A percentile compares a stretch with the other conserved stretches of the same genome.
phyloP scores from a whole-genome alignment of 2,329 filamentous ascomycete genomes.

The Triangularia verruculosa region DNA sequence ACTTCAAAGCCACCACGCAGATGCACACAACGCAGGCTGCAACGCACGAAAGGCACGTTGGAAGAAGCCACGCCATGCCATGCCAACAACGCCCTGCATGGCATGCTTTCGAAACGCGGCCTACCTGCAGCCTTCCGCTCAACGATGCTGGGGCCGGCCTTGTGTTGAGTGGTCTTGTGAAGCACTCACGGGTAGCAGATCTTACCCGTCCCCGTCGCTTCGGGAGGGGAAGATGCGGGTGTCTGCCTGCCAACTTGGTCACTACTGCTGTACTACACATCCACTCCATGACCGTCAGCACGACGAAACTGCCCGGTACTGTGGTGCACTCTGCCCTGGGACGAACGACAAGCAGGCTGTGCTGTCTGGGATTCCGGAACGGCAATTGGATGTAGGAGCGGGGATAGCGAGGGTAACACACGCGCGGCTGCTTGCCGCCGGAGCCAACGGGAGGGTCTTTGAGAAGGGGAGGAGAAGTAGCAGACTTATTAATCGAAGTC shows the following conservation, averaged over 20 bases:
- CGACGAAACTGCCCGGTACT: neutral
- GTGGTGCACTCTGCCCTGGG: neutral
- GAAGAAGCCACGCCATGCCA: neutral
- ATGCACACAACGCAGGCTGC: neutral
- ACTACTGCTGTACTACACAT: neutral
- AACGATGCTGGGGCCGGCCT: neutral
- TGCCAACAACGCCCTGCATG: constrained; percentile 9
- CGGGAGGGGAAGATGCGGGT: neutral
- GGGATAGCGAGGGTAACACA: neutral
- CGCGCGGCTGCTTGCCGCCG: neutral
- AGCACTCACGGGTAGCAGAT: constrained; percentile 5
- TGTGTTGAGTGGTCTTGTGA: neutral
- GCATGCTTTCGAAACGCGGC: constrained; percentile 6
- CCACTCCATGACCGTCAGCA: neutral
- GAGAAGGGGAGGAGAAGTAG: neutral
- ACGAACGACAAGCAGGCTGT: neutral
- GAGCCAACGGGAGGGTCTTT: neutral
- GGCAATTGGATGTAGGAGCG: neutral
- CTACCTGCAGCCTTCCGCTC: neutral
- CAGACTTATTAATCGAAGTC: neutral
- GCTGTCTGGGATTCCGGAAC: neutral
- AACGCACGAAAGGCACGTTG: neutral
- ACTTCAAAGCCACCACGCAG: neutral
- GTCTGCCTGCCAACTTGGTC: neutral
- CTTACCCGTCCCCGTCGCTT: constrained; percentile 1